Percentiles rank a stretch among this genome's conserved stretches.
Evolutionary conservation across 2,329 filamentous ascomycete species (phyloP).

Genomic region (Cadophora luteo-olivacea): DNA sequence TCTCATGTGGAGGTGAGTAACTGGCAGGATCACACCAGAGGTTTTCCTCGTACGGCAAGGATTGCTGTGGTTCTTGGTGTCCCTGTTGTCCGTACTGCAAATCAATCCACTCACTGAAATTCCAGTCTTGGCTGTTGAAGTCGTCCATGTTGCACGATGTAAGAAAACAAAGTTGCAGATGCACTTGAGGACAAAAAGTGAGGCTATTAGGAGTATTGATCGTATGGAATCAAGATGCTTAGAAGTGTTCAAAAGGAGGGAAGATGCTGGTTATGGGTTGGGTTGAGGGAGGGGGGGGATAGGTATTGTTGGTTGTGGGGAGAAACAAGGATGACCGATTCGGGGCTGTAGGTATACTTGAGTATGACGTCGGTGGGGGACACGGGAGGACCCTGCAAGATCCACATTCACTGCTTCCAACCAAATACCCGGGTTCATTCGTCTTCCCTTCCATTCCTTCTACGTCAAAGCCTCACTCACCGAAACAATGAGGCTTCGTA

Average conservation of each 20-base stretch:
- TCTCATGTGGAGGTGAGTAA: not conserved
- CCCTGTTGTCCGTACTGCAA: not conserved
- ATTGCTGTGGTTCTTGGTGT: too few relatives aligned
- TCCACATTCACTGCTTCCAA: not conserved
- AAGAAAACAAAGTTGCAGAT: not conserved
- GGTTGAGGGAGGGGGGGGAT: not conserved
- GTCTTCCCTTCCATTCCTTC: too few relatives aligned
- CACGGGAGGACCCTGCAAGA: too few relatives aligned
- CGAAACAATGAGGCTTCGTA: too few relatives aligned
- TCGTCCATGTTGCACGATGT: constrained; percentile 4
- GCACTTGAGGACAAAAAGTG: not conserved
- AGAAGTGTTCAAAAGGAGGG: not conserved
- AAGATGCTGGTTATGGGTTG: not conserved
- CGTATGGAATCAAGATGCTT: not conserved
- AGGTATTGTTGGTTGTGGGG: not conserved
- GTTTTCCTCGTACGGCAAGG: not conserved
- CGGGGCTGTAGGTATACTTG: too few relatives aligned
- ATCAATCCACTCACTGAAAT: constrained; percentile 1
- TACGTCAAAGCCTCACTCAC: too few relatives aligned
- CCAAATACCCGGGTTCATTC: not conserved
- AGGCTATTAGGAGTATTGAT: not conserved
- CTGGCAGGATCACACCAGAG: not conserved
- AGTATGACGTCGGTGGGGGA: not conserved
- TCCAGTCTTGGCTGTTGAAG: constrained; percentile 11
- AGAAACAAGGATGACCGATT: too few relatives aligned